These are phyloP conservation scores for Thelonectria rubi DNA, from an alignment of 2,329 filamentous ascomycete genomes.

Conservation along the genomic window DNA sequence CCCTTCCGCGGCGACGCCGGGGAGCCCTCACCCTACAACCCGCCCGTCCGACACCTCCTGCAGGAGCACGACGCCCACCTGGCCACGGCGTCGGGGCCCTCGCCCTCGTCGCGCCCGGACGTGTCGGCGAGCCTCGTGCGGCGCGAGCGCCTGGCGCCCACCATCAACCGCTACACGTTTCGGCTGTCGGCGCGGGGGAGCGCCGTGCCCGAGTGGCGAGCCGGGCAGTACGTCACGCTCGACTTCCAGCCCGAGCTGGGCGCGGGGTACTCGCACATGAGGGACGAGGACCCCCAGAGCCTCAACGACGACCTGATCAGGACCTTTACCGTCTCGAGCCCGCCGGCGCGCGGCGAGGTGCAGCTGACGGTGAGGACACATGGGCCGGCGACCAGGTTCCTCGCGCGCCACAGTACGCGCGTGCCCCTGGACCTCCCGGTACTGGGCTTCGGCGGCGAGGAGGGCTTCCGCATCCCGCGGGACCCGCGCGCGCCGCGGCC, in stretches of 20 bases:
- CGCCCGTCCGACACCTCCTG: conserved; percentile 71
- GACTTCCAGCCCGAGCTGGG: conserved; percentile 76
- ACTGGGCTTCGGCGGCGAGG: conserved; percentile 75
- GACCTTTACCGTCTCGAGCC: conserved; percentile 82
- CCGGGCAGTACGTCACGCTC: conserved; percentile 82
- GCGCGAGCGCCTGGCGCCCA: conserved; percentile 70
- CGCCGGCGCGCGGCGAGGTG: conserved; percentile 61
- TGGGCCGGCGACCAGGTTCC: conserved; percentile 72
- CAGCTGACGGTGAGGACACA: conserved; percentile 78
- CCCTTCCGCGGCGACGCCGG: conserved; percentile 70
- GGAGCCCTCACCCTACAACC: conserved; percentile 81
- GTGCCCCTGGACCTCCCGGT: conserved; percentile 70
- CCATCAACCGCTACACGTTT: conserved; percentile 71
- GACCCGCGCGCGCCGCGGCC: conserved; percentile 40
- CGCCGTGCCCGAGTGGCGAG: conserved; percentile 57
- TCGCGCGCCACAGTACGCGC: conserved; percentile 66
- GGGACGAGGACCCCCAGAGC: conserved; percentile 78
- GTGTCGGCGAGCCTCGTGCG: conserved; percentile 64
- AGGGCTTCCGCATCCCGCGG: conserved; percentile 52
- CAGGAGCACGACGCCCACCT: conserved; percentile 58
- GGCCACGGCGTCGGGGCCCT: conserved; percentile 4
- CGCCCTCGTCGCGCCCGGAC: conserved; percentile 10
- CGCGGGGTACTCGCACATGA: conserved; percentile 83
- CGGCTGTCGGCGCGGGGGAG: conserved; percentile 39
- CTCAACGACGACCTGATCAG: conserved; percentile 86